Percentiles rank a stretch among this genome's conserved stretches.
Conservation (phyloP, 805 yeast genomes). For the Candida fluviatilis region DNA sequence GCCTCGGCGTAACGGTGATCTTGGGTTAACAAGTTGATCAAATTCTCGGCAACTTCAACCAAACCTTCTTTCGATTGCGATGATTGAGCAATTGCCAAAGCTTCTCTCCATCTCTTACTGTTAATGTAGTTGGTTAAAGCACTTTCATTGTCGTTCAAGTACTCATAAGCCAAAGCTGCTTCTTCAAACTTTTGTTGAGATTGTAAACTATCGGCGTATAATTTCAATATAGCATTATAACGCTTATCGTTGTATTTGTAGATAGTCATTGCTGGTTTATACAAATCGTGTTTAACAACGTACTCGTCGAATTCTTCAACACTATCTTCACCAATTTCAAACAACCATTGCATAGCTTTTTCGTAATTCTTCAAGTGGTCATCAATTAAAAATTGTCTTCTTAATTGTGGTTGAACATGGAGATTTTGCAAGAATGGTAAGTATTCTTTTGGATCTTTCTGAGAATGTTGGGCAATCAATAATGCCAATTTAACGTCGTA, state of each 20-base stretch:
- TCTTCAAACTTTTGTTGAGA: constrained; percentile 58
- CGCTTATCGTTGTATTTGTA: constrained; percentile 55
- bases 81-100: constrained; percentile 46
- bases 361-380: constrained; percentile 63
- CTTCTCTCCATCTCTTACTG: constrained; percentile 83
- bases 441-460: constrained; percentile 96
- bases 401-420: constrained; percentile 59
- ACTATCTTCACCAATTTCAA: constrained; percentile 39
- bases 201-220: constrained; percentile 62
- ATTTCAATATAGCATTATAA: constrained; percentile 48
- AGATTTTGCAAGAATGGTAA: constrained; percentile 84
- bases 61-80: constrained; percentile 26
- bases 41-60: constrained; percentile 49
- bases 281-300: constrained; percentile 65
- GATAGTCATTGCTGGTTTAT: constrained; percentile 60
- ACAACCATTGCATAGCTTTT: constrained; percentile 66
- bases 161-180: constrained; percentile 77
- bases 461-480: constrained; percentile 90
- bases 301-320: constrained; percentile 60
- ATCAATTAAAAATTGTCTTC: constrained; percentile 76
- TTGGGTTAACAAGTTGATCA: constrained; percentile 58
- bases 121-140: constrained; percentile 69
- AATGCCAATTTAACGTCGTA: constrained; percentile 81
- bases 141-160: constrained; percentile 47
- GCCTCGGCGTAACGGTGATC: constrained; percentile 76